Evolutionary conservation across 768 basidiomycete genomes (phyloP), one percentile per base, ranked within the genome.

Genomic region (Mycena albidolilacea): DNA sequence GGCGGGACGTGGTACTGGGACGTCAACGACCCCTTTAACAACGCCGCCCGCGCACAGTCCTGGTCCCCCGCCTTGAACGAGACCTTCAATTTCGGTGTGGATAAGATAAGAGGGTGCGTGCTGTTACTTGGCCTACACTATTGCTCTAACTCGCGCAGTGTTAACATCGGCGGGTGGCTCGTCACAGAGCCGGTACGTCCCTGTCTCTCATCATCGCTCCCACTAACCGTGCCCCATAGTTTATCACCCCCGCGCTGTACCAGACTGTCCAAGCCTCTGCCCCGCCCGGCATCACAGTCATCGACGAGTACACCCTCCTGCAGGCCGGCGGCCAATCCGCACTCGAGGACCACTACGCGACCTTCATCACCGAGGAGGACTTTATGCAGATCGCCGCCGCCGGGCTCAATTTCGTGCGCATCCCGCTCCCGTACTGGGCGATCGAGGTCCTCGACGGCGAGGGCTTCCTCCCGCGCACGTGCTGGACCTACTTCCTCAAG

Each of bases 141-240:
- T 21, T 41, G 58, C 60, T 71, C 72, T 2, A 8, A 60, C 37
- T 76, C 12, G 67, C 64, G 55, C 69, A 96, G 97, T 57, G 97
- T 98, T 68, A 99, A 98, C 79, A 80, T 98, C 39, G 96, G 95
- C 74, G 97, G 97, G 58, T 99, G 98, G 98, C 87, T 98, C 65
- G 89, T 88, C 11, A 90, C 92, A 2, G 97, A 99, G 86, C 96
- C 95, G 43, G 95, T 96, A 79, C 84, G 48, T 50, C 44, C 69
- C 55, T 61, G n/a, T 78, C 58, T 60, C 23, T 41, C 19, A 38
- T 21, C 43, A 54, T 39, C 1, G n/a, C 6, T 62, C 23, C n/a
- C 58, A 60, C n/a, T 67, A 63, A 7, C 64, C 23, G 61, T 70
- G 67, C 3, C n/a, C 9, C 64, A 59, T 77, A 94, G 94, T 80